These are phyloP conservation scores for Gautieria morchelliformis DNA, from an alignment of 768 basidiomycete genomes.

Conservation along the genomic window DNA sequence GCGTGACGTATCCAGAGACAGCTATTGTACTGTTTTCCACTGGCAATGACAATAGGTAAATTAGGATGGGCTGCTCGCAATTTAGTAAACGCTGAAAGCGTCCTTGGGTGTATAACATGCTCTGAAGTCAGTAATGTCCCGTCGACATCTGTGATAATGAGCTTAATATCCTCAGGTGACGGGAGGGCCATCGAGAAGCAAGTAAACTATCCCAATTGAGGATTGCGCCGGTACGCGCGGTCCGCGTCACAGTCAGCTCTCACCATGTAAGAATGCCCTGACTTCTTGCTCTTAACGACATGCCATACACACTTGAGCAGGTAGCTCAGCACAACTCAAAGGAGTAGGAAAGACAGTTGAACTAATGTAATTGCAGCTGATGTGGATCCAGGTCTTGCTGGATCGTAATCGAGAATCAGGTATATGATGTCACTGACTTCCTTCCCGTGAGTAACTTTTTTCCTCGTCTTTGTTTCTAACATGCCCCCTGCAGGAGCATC, in stretches of 20 bases:
- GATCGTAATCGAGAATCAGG: conserved; percentile 70
- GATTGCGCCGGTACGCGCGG: too few species aligned
- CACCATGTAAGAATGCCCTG: neutral
- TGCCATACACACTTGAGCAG: conserved; percentile 34
- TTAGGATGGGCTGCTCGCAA: conserved; percentile 3
- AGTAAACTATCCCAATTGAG: neutral
- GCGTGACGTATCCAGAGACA: conserved; percentile 6
- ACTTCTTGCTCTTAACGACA: neutral
- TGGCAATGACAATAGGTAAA: conserved; percentile 9
- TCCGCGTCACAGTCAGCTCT: too few species aligned
- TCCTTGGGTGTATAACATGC: conserved; percentile 8
- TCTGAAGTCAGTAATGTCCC: conserved; percentile 7
- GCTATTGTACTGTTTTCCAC: conserved; percentile 8
- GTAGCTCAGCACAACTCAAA: conserved; percentile 49
- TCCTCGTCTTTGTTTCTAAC: neutral
- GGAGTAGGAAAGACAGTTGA: conserved; percentile 24
- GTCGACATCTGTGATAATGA: conserved; percentile 9
- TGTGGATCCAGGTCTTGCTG: conserved; percentile 37
- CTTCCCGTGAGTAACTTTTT: conserved; percentile 36
- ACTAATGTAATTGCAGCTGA: neutral
- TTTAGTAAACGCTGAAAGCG: neutral
- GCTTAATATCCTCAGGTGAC: conserved; percentile 5
- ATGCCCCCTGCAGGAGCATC: conserved; percentile 45
- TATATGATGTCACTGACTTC: conserved; percentile 85
- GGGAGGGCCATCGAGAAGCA: neutral